Base-by-base conservation (phyloP, 2,329 filamentous ascomycete species). In the Teratosphaeria gauchensis region DNA sequence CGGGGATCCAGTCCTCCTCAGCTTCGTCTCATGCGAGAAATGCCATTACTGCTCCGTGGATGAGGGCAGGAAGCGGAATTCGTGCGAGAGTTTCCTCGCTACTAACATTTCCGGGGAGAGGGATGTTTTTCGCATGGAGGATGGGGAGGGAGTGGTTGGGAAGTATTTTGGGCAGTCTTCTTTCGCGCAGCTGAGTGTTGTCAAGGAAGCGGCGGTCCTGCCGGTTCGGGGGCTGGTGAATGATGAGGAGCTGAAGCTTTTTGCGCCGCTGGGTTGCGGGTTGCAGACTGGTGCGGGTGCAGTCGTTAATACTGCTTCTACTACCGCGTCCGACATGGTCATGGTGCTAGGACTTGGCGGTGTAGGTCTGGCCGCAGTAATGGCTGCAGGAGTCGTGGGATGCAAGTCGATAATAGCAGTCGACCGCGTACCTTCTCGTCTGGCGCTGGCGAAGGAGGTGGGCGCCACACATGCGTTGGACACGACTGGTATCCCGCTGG, bases 381-480 rank as follows among this genome's bases (percentile, higher is more conserved):
- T 75, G 72, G 64, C 59, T 14, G 65, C 65, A 1, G 54, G 54
- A 12, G 63, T 64, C 12, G 64, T 66, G 51, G 69, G 66, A 3
- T 69, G 65, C 48, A 65, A 66, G n/a, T 66, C 64, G 2, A 73
- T 77, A 57, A 73, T 76, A 19, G 75, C 66, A 1, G 67, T 77
- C 3, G 74, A 77, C 58, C 63, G 65, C 30, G 62, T 73, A 1
- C 56, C 67, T 28, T 62, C 61, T 7, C 68, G 74, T 1, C 68
- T 76, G 0, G 63, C 69, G 19, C 61, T 75, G 8, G 74, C 74
- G 0, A 72, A 67, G 52, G 59, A 66, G 9, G 63, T 76, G 12
- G 75, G 75, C 2, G 74, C 74, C 6, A 76, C 74, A 1, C 68
- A 76, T 56, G 64, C 65, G 0, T 69, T 77, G 32, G 65, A 77